A percentile compares a stretch with the other conserved stretches of the same genome.
Evolutionary conservation across 805 yeast genomes (phyloP).

Genomic region (Cyberlindnera mrakii): DNA sequence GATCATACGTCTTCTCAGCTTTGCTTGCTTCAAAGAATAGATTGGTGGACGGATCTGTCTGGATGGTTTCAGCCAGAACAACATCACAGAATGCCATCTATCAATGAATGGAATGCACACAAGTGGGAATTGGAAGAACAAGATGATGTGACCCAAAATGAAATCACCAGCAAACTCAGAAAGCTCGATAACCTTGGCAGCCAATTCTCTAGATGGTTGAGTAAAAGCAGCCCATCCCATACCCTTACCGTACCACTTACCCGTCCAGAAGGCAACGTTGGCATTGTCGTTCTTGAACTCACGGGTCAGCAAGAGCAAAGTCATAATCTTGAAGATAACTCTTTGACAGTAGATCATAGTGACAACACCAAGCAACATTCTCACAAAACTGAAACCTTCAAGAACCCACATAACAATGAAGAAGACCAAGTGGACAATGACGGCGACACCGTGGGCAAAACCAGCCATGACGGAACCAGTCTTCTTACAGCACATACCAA

Average conservation of each 20-base stretch:
- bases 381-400: constrained; percentile 85
- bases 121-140: constrained; percentile 86
- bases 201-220: constrained; percentile 93
- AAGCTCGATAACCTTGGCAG: constrained; percentile 89
- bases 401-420: constrained; percentile 96
- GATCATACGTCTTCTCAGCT: constrained; percentile 96
- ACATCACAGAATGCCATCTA: constrained; percentile 96
- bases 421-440: constrained; percentile 77
- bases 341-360: constrained; percentile 86
- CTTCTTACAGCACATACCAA: constrained; percentile 92
- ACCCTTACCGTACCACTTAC: constrained; percentile 96
- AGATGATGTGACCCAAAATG: constrained; percentile 80
- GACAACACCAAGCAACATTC: constrained; percentile 80
- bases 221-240: constrained; percentile 91
- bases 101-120: constrained; percentile 82
- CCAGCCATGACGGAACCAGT: constrained; percentile 95
- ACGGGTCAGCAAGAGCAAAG: constrained; percentile 75
- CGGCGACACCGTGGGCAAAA: constrained; percentile 93
- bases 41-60: constrained; percentile 98
- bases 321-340: constrained; percentile 76
- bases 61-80: constrained; percentile 97
- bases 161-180: constrained; percentile 97
- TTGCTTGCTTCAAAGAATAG: constrained; percentile 92
- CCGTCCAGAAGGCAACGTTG: constrained; percentile 99
- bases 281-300: constrained; percentile 95